These are phyloP conservation scores for Colletotrichum abscissum DNA, from an alignment of 2,329 filamentous ascomycete genomes.

Conservation along the genomic window DNA sequence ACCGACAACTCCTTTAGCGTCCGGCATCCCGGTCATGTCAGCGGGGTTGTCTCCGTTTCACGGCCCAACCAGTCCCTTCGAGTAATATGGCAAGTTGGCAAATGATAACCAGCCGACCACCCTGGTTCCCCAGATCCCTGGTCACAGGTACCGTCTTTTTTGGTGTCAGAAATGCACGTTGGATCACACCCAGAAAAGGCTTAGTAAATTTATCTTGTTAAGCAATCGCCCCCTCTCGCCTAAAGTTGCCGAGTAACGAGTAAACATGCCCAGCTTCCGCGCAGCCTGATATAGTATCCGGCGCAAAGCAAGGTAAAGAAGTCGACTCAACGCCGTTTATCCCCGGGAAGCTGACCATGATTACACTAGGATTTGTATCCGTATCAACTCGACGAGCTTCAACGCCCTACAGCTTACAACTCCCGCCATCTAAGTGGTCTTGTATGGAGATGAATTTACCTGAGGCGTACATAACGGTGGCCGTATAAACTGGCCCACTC, in stretches of 20 bases:
- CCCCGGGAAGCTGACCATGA: background rate
- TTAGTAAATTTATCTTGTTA: background rate
- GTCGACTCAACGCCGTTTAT: background rate
- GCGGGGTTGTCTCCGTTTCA: constrained; percentile 13
- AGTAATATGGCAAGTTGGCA: too few species aligned
- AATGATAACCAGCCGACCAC: background rate
- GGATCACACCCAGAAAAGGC: background rate
- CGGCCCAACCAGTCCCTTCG: background rate
- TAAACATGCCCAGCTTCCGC: background rate
- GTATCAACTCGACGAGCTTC: too few species aligned
- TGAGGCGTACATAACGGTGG: background rate
- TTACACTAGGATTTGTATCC: background rate
- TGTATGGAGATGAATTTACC: background rate
- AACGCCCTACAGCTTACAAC: background rate
- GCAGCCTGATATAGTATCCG: background rate
- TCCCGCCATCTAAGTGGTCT: background rate
- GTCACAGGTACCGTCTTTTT: constrained; percentile 7
- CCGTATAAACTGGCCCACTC: background rate
- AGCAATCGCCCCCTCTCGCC: background rate
- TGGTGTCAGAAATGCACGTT: constrained; percentile 4
- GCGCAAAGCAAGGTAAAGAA: background rate
- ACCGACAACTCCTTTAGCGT: background rate
- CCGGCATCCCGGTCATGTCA: constrained; percentile 14
- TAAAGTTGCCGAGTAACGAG: background rate
- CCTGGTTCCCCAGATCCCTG: constrained; percentile 28